Evolutionary conservation across 768 basidiomycete species (phyloP).

Genomic region (Suillus spraguei): DNA sequence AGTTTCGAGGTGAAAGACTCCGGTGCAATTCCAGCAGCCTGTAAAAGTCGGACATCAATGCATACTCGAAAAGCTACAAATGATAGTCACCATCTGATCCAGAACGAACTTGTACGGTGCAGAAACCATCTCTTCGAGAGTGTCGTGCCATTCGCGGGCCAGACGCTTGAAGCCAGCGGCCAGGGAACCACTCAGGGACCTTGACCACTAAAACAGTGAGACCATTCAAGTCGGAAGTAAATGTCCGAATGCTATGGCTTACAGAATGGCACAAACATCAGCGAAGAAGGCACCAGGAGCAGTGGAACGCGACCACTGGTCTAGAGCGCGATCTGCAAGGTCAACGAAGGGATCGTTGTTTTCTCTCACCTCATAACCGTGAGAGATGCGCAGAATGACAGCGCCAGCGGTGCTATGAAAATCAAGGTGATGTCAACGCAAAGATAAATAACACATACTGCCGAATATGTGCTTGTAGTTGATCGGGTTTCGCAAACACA

Average conservation of each 20-base stretch:
- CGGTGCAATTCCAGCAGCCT: constrained; percentile 54
- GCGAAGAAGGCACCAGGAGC: constrained; percentile 52
- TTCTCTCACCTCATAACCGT: constrained; percentile 60
- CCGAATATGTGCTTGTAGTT: constrained; percentile 42
- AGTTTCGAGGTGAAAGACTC: constrained; percentile 60
- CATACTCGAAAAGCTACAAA: background rate
- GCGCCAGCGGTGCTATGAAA: constrained; percentile 47
- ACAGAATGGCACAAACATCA: constrained; percentile 51
- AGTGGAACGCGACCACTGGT: constrained; percentile 51
- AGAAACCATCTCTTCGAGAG: constrained; percentile 57
- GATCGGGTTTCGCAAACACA: constrained; percentile 37
- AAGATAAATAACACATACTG: constrained; percentile 29
- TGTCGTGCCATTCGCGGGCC: constrained; percentile 56
- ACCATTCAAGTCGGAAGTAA: background rate
- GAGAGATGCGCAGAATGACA: constrained; percentile 54
- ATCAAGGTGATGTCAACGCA: constrained; percentile 1
- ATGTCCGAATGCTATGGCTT: constrained; percentile 9
- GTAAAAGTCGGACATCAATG: background rate
- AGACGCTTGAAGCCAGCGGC: constrained; percentile 54
- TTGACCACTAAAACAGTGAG: constrained; percentile 35
- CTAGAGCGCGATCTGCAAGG: constrained; percentile 52
- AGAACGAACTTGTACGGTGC: constrained; percentile 60
- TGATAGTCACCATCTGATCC: constrained; percentile 52
- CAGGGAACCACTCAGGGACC: constrained; percentile 63
- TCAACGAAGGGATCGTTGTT: constrained; percentile 50